phyloP scores from a whole-genome alignment of 2,329 filamentous ascomycete species.

The Stromatinia cepivora region DNA sequence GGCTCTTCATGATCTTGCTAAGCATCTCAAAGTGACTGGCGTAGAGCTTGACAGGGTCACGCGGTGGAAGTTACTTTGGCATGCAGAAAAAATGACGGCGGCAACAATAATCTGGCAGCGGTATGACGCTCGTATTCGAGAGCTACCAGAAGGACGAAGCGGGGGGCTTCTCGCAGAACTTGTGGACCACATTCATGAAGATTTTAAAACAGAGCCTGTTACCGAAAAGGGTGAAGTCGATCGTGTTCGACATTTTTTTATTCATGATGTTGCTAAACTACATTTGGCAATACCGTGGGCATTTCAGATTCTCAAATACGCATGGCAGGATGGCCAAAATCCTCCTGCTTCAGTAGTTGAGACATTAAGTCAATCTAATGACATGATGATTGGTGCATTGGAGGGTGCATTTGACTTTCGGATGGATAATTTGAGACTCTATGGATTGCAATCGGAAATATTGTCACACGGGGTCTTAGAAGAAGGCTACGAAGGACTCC shows the following conservation, averaged over 20 bases:
- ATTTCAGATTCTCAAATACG: conserved; percentile 71
- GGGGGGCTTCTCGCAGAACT: conserved; percentile 71
- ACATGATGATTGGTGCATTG: conserved; percentile 67
- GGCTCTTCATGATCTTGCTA: conserved; percentile 73
- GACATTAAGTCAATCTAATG: conserved; percentile 63
- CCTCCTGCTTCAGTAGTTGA: conserved; percentile 49
- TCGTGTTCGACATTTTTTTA: conserved; percentile 81
- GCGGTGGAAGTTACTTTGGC: conserved; percentile 80
- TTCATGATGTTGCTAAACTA: conserved; percentile 70
- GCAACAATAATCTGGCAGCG: conserved; percentile 77
- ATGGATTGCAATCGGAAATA: conserved; percentile 69
- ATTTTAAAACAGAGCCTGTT: conserved; percentile 69
- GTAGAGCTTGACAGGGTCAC: conserved; percentile 65
- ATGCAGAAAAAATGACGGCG: conserved; percentile 86
- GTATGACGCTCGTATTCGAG: conserved; percentile 68
- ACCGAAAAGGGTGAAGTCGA: conserved; percentile 71
- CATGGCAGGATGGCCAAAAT: conserved; percentile 62
- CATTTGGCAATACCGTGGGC: conserved; percentile 78
- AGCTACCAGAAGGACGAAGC: conserved; percentile 59
- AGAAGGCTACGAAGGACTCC: conserved; percentile 65
- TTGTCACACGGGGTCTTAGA: conserved; percentile 65
- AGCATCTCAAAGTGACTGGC: conserved; percentile 66
- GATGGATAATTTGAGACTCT: conserved; percentile 64
- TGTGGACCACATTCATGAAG: conserved; percentile 72
- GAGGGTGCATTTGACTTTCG: conserved; percentile 70